These are phyloP conservation scores for Purpureocillium takamizusanense DNA, from an alignment of 2,329 filamentous ascomycete genomes.

Conservation along the genomic window DNA sequence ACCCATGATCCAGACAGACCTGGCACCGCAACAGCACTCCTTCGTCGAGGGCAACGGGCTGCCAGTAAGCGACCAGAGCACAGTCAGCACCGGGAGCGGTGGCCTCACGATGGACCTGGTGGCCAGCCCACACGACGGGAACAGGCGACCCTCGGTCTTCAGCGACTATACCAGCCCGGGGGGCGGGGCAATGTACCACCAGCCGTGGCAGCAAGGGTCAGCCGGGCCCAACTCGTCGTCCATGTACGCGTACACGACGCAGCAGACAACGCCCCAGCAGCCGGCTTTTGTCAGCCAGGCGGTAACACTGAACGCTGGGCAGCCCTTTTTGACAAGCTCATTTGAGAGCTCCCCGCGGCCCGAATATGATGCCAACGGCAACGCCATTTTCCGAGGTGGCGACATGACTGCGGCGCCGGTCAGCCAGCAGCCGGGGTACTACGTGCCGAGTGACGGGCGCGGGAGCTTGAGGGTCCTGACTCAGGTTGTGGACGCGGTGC, in stretches of 20 bases:
- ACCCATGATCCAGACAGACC: conserved; percentile 31
- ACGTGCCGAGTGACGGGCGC: conserved; percentile 22
- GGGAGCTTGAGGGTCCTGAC: conserved; percentile 18
- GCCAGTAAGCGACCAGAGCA: conserved; percentile 21
- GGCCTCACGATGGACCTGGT: conserved; percentile 37
- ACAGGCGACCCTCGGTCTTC: conserved; percentile 36
- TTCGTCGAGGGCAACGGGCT: conserved; percentile 30
- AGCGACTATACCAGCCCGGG: conserved; percentile 36
- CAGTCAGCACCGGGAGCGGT: conserved; percentile 23
- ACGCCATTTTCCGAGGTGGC: conserved; percentile 22
- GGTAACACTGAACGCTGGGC: conserved; percentile 22
- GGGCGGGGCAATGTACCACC: conserved; percentile 28
- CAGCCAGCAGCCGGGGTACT: conserved; percentile 21
- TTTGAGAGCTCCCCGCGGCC: conserved; percentile 24
- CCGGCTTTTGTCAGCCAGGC: conserved; percentile 20
- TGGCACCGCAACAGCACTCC: conserved; percentile 28
- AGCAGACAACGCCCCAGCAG: conserved; percentile 22
- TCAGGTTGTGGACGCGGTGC: conserved; percentile 18
- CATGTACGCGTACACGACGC: conserved; percentile 36
- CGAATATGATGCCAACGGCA: conserved; percentile 21
- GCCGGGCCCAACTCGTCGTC: conserved; percentile 29
- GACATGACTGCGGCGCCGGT: conserved; percentile 20
- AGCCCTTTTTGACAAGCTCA: conserved; percentile 22
- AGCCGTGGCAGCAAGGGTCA: conserved; percentile 35
- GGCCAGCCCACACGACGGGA: conserved; percentile 32